A percentile compares a stretch with the other conserved stretches of the same genome.
Evolutionary conservation across 768 basidiomycete genomes (phyloP).

Genomic region (Boletus vinaceobasis): DNA sequence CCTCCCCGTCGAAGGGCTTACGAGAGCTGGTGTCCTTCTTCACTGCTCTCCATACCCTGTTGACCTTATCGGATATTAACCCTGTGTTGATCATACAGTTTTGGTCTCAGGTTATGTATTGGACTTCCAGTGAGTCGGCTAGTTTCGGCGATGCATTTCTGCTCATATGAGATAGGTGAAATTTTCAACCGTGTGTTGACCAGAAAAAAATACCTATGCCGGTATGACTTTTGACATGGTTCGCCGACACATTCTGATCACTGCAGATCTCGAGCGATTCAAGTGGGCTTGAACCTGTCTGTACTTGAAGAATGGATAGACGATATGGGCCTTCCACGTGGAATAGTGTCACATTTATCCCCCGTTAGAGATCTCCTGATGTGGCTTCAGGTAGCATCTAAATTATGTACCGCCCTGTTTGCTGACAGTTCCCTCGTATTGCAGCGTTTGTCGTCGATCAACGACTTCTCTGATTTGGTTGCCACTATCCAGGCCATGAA

Average conservation of each 20-base stretch:
- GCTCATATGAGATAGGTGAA: constrained; percentile 52
- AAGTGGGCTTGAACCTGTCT: constrained; percentile 84
- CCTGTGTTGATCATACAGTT: constrained; percentile 84
- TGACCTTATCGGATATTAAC: constrained; percentile 86
- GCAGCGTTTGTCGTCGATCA: constrained; percentile 82
- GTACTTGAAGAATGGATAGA: constrained; percentile 91
- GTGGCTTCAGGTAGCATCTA: constrained; percentile 70
- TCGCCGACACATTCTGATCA: constrained; percentile 7
- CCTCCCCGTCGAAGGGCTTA: constrained; percentile 42
- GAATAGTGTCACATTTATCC: constrained; percentile 75
- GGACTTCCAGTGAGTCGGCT: constrained; percentile 83
- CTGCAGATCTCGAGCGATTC: constrained; percentile 71
- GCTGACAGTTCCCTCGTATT: not conserved
- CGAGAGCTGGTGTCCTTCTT: constrained; percentile 72
- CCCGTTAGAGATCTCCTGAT: constrained; percentile 80
- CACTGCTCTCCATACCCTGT: constrained; percentile 77
- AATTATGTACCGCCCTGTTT: not conserved
- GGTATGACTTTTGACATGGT: constrained; percentile 41
- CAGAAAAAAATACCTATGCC: constrained; percentile 93
- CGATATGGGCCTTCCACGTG: constrained; percentile 72
- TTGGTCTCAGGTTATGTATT: constrained; percentile 98
- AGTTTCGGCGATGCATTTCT: not conserved
- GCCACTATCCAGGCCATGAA: constrained; percentile 87
- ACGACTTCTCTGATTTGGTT: constrained; percentile 83
- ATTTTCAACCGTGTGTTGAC: constrained; percentile 81